These are phyloP conservation scores for Rhizoclosmatium sp. DNA, from an alignment of 192 early-diverging fungal species.

Conservation along the genomic window DNA sequence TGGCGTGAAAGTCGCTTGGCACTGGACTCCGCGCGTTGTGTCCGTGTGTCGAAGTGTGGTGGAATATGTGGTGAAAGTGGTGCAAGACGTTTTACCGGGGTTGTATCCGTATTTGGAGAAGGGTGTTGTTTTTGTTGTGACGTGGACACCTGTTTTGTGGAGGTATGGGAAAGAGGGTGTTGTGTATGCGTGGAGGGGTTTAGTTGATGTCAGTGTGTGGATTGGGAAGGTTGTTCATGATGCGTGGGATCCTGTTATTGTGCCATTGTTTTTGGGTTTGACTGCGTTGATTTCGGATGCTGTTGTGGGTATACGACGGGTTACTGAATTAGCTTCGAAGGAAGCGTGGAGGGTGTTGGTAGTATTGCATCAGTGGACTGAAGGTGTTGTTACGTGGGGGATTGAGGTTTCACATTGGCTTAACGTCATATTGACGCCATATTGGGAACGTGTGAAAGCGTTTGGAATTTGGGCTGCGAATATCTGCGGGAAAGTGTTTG, in stretches of 20 bases:
- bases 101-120: conserved; percentile 11
- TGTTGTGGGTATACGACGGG: no score
- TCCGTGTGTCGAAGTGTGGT: background rate
- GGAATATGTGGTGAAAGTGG: background rate
- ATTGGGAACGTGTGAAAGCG: background rate
- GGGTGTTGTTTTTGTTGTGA: background rate
- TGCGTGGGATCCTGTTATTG: conserved; percentile 33
- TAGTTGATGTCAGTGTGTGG: background rate
- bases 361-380: background rate
- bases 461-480: background rate
- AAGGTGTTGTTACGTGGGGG: background rate
- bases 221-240: conserved; percentile 11
- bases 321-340: no score
- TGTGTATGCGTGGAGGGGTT: background rate
- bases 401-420: background rate
- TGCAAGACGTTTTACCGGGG: background rate
- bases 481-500: background rate
- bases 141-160: conserved; percentile 1
- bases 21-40: background rate
- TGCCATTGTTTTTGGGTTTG: conserved; percentile 3
- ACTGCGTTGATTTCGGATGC: background rate
- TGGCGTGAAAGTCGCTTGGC: background rate
- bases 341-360: no score
- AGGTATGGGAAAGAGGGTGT: background rate
- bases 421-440: background rate